phyloP scores from a whole-genome alignment of 805 yeast species.

The Candida vartiovaarae region DNA sequence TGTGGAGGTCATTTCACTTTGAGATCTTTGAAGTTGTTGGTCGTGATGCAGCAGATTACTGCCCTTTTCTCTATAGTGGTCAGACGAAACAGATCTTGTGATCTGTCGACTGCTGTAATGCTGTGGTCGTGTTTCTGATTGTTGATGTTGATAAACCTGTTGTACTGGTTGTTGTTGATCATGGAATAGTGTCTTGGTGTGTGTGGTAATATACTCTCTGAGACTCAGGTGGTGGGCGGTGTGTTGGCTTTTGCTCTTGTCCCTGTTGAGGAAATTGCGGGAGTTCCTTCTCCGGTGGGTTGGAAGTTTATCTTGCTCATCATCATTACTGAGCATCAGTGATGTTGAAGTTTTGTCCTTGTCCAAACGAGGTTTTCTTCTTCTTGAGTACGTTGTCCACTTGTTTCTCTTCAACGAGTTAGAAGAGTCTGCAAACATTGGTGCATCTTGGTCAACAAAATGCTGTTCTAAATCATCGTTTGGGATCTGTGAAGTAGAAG shows the following conservation, averaged over 20 bases:
- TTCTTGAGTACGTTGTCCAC: conserved; percentile 44
- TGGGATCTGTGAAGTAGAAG: not conserved
- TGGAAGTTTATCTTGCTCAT: not conserved
- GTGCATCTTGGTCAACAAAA: conserved; percentile 22
- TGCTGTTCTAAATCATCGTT: not conserved
- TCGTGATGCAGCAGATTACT: not conserved
- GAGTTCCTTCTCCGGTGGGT: not conserved
- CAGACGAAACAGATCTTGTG: not conserved
- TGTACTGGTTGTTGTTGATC: conserved; percentile 6
- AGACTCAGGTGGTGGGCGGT: not conserved
- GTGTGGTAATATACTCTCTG: not conserved
- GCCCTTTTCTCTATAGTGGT: not conserved
- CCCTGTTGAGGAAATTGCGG: not conserved
- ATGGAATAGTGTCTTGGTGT: conserved; percentile 1
- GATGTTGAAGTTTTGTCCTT: conserved; percentile 4
- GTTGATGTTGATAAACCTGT: conserved; percentile 1
- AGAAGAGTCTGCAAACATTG: conserved; percentile 12
- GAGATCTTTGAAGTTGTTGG: conserved; percentile 9
- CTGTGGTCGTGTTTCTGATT: not conserved
- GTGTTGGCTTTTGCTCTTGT: no score
- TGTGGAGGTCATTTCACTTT: conserved; percentile 9
- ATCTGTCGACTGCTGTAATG: not conserved
- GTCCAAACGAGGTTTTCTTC: conserved; percentile 11
- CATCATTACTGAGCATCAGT: not conserved
- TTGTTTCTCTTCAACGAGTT: conserved; percentile 38